phyloP scores from a whole-genome alignment of 257 asterid species.

The Nicotiana noctiflora region DNA sequence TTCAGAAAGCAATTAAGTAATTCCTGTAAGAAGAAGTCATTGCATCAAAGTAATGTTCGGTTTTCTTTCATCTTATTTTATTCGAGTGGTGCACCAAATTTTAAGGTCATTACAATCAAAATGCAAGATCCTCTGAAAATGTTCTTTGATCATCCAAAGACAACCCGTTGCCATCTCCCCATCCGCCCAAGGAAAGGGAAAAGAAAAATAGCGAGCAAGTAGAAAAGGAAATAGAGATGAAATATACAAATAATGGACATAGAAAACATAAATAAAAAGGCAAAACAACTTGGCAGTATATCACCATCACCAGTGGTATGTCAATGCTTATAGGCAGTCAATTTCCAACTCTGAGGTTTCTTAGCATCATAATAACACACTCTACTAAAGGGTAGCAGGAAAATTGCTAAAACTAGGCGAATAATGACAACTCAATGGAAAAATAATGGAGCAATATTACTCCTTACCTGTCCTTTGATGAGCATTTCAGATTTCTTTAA shows the following conservation, averaged over 20 bases:
- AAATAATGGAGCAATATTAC: not conserved
- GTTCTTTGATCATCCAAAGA: not conserved
- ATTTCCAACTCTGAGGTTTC: not conserved
- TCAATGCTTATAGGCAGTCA: not conserved
- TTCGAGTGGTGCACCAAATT: not conserved
- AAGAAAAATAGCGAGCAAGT: not conserved
- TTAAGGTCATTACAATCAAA: not conserved
- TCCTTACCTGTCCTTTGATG: slow-evolving; percentile 88
- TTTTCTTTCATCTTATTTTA: not conserved
- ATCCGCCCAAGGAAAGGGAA: not conserved
- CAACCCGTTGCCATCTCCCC: not conserved
- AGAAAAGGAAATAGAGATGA: not conserved
- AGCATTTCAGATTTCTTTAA: slow-evolving; percentile 97
- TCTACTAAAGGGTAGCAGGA: not conserved
- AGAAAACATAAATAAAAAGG: not conserved
- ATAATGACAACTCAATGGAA: not conserved
- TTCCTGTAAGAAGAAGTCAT: not conserved
- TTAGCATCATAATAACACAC: not conserved
- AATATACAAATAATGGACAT: not conserved
- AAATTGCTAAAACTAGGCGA: not conserved
- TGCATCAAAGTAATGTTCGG: not conserved
- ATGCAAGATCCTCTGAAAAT: not conserved
- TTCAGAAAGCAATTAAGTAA: not conserved
- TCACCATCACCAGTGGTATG: not conserved
- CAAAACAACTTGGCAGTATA: not conserved